Base-by-base conservation (phyloP, 176 grass and related monocot species). In the Metroxylon sagu region DNA sequence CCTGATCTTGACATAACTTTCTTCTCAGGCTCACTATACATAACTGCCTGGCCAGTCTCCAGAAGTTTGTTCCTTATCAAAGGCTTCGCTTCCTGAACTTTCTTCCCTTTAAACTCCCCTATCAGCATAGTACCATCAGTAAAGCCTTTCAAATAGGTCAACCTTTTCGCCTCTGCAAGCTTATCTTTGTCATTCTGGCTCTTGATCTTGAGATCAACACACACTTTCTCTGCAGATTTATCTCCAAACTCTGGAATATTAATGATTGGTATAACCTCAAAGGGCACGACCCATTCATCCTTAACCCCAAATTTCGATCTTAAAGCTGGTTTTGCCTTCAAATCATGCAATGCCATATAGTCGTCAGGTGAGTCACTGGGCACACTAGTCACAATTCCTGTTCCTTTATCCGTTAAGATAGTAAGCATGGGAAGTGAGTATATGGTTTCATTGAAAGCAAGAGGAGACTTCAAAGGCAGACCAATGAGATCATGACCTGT, bases 1-100 rank as follows among this genome's bases (percentile, higher is more conserved):
- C 89, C 89, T 27, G 89, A 94, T 55, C 89, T 75, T 0, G 84
- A 88, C 74, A 95, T 88, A 15, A 95, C 89, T 71, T 85, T 85
- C 71, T 79, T 74, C 68, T 88, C 84, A 16, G 89, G 89, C 66
- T 88, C 89, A 54, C 75, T 79, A 16, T 95, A 95, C 71, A 88
- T 35, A 12, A 95, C 77, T 2, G 71, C 81, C 3, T 57, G 29
- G 4, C 81, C 89, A 50, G 68, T 43, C 59, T 88, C 74, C 68
- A 94, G 30, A 49, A 88, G 76, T 25, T 79, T 83, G 27, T 19
- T 65, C 56, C 74, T 84, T 72, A 94, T 94, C 39, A 85, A 53
- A 19, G 77, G 89, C 70, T 85, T 88, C 2, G 51, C 89, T 82
- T 94, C 89, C 57, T 94, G 77, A 56, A 94, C 80, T 27, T 77